Conservation (phyloP, 1,139 yeast genomes). For the Trichomonascaceae sp. region DNA sequence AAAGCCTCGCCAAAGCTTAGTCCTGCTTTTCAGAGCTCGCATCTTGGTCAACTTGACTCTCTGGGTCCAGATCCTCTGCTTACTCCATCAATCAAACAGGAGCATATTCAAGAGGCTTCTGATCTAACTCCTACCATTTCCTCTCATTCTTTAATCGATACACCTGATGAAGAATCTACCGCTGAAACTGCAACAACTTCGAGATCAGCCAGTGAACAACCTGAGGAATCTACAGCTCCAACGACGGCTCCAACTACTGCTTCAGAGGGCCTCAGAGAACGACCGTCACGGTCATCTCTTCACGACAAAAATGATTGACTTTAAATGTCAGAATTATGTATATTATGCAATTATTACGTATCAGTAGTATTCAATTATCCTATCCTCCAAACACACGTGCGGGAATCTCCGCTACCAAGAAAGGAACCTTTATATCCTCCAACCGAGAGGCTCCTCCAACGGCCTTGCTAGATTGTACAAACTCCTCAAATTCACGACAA, state of each 20-base stretch:
- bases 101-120: background rate
- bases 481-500: constrained; percentile 56
- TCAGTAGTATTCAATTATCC: background rate
- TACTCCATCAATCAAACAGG: background rate
- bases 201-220: background rate
- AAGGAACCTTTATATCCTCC: constrained; percentile 36
- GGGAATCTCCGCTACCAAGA: constrained; percentile 40
- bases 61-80: constrained; percentile 15
- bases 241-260: constrained; percentile 4
- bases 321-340: background rate
- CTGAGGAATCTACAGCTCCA: background rate
- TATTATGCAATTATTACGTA: constrained; percentile 1
- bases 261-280: background rate
- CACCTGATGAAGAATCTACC: background rate
- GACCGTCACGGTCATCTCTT: background rate
- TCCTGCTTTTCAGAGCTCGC: constrained; percentile 5
- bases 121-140: constrained; percentile 3
- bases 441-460: constrained; percentile 27
- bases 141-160: background rate
- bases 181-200: background rate
- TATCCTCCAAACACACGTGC: constrained; percentile 11
- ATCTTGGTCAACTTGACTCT: constrained; percentile 10
- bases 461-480: constrained; percentile 34
- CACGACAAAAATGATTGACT: background rate
- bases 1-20: constrained; percentile 5